Evolutionary conservation across 768 basidiomycete genomes (phyloP), one percentile per base, ranked within the genome.

Genomic region (Pulveroboletus sp.): DNA sequence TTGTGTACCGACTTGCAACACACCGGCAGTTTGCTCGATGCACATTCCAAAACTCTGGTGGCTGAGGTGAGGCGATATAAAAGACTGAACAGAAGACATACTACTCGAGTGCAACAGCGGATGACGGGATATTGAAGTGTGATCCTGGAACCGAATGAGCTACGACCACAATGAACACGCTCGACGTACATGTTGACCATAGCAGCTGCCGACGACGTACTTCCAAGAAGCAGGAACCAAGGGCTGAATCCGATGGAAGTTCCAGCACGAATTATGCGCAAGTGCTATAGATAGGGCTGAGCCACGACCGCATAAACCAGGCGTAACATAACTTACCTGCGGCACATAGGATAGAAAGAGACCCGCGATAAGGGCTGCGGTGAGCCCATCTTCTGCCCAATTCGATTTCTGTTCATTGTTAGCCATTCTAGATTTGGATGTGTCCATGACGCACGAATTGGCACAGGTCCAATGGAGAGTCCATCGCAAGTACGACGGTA

Each of bases 191-290:
- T 82, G 64, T 97, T 97, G 41, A 94, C 72, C 79, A 94, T 79
- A 1, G 79, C 88, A 0, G 90, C 84, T 3, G 90, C 86, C 12
- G 84, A 80, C 14, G 88, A 89, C 0, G 88, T 90, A 53, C 85
- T 85, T 7, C 97, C 97, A 0, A 98, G 80, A 6, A 97, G 73
- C 29, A 98, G 72, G 61, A 90, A 98, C 79, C 88, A 85, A 16
- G 94, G 92, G 52, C 89, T 94, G 54, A 98, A 83, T 0, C 97
- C 97, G 56, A 94, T 85, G 0, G 88, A 92, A 0, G 92, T 86
- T 33, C 81, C 77, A 20, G 82, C 76, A 42, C 73, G 64, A 59
- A 97, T 87, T 56, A 97, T 97, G 7, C 92, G 79, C 45, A 82
- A 69, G 58, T 91, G 90, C 86, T 92, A 42, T 25, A 2, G 25